phyloP scores from a whole-genome alignment of 495 filamentous ascomycete genomes.

The Thermothielavioides terrestris region DNA sequence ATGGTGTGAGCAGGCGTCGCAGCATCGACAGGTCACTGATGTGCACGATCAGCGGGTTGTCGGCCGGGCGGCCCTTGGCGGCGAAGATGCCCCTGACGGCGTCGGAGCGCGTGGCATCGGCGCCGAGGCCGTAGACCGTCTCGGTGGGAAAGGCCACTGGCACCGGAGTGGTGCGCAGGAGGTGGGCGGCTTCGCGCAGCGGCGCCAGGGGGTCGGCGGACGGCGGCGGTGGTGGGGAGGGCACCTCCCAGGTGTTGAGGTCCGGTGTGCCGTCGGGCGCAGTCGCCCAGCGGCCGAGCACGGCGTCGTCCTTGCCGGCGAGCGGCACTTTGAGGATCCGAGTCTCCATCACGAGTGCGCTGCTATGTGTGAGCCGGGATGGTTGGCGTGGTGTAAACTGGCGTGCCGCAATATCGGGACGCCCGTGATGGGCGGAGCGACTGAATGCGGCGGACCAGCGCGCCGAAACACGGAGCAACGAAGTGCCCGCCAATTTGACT shows the following conservation, averaged over 20 bases:
- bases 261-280: background rate
- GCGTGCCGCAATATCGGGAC: too few species aligned
- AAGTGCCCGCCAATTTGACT: slow-evolving; percentile 13
- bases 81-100: slow-evolving; percentile 89
- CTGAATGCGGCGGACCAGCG: slow-evolving; percentile 19
- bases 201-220: slow-evolving; percentile 6
- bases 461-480: slow-evolving; percentile 3
- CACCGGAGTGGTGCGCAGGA: slow-evolving; percentile 52
- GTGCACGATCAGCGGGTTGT: slow-evolving; percentile 95
- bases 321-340: slow-evolving; percentile 25
- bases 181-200: slow-evolving; percentile 47
- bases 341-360: slow-evolving; percentile 22
- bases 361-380: background rate
- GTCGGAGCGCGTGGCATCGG: slow-evolving; percentile 64
- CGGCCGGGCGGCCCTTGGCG: slow-evolving; percentile 80
- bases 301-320: slow-evolving; percentile 4
- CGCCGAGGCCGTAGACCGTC: slow-evolving; percentile 94
- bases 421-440: background rate
- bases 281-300: slow-evolving; percentile 19
- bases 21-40: slow-evolving; percentile 76
- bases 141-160: slow-evolving; percentile 97
- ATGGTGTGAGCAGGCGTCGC: slow-evolving; percentile 53
- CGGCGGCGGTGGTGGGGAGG: background rate
- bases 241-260: slow-evolving; percentile 17
- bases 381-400: slow-evolving; percentile 14